Evolutionary conservation across 441 rosid genomes (phyloP).

Genomic region (Arabidopsis lyrata): DNA sequence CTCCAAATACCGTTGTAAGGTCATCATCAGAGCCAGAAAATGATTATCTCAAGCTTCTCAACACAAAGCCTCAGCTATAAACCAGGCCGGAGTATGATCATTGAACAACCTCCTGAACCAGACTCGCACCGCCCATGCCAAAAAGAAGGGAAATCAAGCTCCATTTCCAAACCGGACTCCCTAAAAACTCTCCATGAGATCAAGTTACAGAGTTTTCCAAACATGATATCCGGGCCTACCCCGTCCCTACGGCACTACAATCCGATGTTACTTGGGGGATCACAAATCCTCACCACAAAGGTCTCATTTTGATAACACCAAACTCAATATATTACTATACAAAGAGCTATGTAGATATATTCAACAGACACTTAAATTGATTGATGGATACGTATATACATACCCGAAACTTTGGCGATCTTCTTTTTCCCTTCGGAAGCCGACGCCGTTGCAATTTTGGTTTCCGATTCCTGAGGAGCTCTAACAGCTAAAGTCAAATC

Average conservation of each 20-base stretch:
- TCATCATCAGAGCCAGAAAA: neutral
- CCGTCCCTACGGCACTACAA: neutral
- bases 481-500: constrained; percentile 62
- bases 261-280: neutral
- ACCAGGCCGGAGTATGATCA: neutral
- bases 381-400: constrained; percentile 6
- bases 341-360: neutral
- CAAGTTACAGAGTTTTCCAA: constrained; percentile 1
- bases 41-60: neutral
- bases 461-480: constrained; percentile 22
- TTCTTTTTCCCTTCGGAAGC: constrained; percentile 33
- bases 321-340: neutral
- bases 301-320: neutral
- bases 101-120: neutral
- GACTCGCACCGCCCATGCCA: neutral
- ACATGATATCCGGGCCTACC: neutral
- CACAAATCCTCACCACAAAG: neutral
- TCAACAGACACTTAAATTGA: neutral
- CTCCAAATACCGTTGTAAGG: neutral
- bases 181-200: neutral
- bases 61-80: neutral
- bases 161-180: neutral
- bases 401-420: constrained; percentile 37
- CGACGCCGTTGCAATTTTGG: neutral
- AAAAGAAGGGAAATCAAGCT: constrained; percentile 5